Percentiles rank a stretch among this genome's conserved stretches.
phyloP scores from a whole-genome alignment of 2,329 filamentous ascomycete species.

The Rhynchosporium graminicola region DNA sequence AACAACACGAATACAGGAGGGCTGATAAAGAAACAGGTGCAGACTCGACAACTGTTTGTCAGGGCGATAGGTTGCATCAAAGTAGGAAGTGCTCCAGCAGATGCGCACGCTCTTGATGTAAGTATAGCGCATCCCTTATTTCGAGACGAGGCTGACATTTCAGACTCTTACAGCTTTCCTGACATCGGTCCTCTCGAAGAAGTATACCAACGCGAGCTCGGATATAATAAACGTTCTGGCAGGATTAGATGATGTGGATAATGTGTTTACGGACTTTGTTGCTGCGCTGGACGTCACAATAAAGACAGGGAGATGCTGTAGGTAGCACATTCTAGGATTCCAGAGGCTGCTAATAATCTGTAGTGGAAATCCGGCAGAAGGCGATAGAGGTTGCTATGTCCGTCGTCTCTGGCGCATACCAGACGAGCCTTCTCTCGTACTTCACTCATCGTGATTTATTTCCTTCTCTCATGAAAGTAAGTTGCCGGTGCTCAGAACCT shows the following conservation, averaged over 20 bases:
- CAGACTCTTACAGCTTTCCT: slow-evolving; percentile 91
- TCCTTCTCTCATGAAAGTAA: slow-evolving; percentile 89
- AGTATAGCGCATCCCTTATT: slow-evolving; percentile 38
- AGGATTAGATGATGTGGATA: slow-evolving; percentile 85
- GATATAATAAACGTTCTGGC: slow-evolving; percentile 90
- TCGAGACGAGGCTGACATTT: slow-evolving; percentile 45
- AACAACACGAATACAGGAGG: background rate
- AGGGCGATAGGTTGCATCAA: slow-evolving; percentile 71
- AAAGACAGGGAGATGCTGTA: slow-evolving; percentile 70
- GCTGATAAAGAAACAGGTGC: slow-evolving; percentile 33
- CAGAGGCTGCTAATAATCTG: slow-evolving; percentile 34
- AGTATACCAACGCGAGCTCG: slow-evolving; percentile 91
- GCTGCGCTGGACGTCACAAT: slow-evolving; percentile 80
- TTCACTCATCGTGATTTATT: slow-evolving; percentile 95
- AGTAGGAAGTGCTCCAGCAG: slow-evolving; percentile 57
- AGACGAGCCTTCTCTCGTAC: slow-evolving; percentile 91
- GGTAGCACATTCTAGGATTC: slow-evolving; percentile 40
- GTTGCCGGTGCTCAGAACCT: slow-evolving; percentile 21
- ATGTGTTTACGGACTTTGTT: slow-evolving; percentile 86
- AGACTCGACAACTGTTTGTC: slow-evolving; percentile 65
- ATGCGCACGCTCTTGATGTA: slow-evolving; percentile 86
- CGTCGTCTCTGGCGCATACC: slow-evolving; percentile 89
- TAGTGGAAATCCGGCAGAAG: slow-evolving; percentile 74
- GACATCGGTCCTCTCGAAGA: slow-evolving; percentile 78
- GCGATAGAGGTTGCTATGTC: slow-evolving; percentile 81